Evolutionary conservation across 257 asterid species (phyloP).

Genomic region (Nicotiana undulata): DNA sequence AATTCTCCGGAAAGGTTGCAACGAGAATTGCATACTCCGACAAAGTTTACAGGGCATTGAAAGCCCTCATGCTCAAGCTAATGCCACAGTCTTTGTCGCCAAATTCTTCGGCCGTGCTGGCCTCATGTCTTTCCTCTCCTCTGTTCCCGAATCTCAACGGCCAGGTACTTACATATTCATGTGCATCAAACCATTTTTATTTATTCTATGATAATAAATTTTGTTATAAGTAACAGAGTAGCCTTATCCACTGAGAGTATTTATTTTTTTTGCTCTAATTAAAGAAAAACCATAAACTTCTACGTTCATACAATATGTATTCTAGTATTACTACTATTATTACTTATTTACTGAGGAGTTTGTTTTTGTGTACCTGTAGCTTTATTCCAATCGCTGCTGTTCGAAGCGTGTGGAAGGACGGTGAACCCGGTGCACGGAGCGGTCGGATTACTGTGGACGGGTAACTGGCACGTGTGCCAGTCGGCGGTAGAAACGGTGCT

Average conservation of each 20-base stretch:
- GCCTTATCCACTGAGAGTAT: too few relatives aligned
- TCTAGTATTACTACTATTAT: too few relatives aligned
- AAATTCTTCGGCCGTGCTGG: conserved; percentile 93
- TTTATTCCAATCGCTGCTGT: conserved; percentile 63
- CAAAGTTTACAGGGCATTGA: conserved; percentile 51
- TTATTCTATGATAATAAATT: too few relatives aligned
- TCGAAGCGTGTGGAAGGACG: conserved; percentile 84
- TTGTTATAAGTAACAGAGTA: too few relatives aligned
- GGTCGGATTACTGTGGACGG: conserved; percentile 64
- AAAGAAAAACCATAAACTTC: too few relatives aligned
- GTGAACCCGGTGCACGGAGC: conserved; percentile 84
- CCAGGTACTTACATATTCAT: conserved; percentile 27
- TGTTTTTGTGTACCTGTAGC: conserved; percentile 31
- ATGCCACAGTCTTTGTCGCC: conserved; percentile 81
- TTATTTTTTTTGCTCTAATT: too few relatives aligned
- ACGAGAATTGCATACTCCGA: conserved; percentile 58
- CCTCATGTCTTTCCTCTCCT: conserved; percentile 74
- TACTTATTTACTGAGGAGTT: not conserved
- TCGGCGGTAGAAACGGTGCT: conserved; percentile 81
- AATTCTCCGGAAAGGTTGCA: conserved; percentile 84
- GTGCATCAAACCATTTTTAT: not conserved
- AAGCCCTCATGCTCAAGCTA: conserved; percentile 65
- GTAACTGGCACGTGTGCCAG: conserved; percentile 82
- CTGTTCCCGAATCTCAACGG: conserved; percentile 59
- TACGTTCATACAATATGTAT: too few relatives aligned